Evolutionary conservation across 345 rosid species (phyloP).

Genomic region (Linum usitatissimum): DNA sequence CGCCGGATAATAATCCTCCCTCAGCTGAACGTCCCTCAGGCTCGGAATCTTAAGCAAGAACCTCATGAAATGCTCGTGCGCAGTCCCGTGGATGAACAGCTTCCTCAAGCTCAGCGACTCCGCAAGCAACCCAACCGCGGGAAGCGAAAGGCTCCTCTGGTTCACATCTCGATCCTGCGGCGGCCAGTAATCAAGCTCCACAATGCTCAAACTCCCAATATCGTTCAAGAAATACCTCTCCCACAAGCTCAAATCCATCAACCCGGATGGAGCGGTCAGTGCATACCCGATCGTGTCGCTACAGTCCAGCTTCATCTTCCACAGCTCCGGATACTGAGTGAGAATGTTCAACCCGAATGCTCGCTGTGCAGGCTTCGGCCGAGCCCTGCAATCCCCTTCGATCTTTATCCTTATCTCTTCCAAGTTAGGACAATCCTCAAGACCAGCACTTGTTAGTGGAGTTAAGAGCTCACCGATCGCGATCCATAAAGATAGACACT

Average conservation of each 20-base stretch:
- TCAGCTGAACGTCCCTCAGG: slow-evolving; percentile 54
- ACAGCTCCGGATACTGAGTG: slow-evolving; percentile 39
- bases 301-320: slow-evolving; percentile 75
- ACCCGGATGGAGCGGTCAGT: slow-evolving; percentile 68
- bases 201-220: slow-evolving; percentile 44
- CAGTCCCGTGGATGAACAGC: slow-evolving; percentile 90
- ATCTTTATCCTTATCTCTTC: slow-evolving; percentile 68
- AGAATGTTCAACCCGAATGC: slow-evolving; percentile 69
- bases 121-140: slow-evolving; percentile 57
- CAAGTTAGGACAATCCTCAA: slow-evolving; percentile 63
- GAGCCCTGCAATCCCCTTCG: slow-evolving; percentile 80
- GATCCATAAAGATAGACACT: slow-evolving; percentile 68
- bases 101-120: slow-evolving; percentile 56
- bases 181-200: slow-evolving; percentile 81
- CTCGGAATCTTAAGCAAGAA: slow-evolving; percentile 40
- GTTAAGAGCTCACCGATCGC: slow-evolving; percentile 51
- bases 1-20: slow-evolving; percentile 94
- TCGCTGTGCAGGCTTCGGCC: slow-evolving; percentile 42
- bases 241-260: slow-evolving; percentile 85
- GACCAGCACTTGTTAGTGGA: slow-evolving; percentile 46
- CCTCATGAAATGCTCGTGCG: slow-evolving; percentile 83
- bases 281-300: slow-evolving; percentile 58
- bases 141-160: slow-evolving; percentile 69
- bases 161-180: slow-evolving; percentile 83
- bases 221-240: slow-evolving; percentile 76